Conservation (phyloP, 2,329 filamentous ascomycete genomes). For the Ophiostoma triangulosporum region DNA sequence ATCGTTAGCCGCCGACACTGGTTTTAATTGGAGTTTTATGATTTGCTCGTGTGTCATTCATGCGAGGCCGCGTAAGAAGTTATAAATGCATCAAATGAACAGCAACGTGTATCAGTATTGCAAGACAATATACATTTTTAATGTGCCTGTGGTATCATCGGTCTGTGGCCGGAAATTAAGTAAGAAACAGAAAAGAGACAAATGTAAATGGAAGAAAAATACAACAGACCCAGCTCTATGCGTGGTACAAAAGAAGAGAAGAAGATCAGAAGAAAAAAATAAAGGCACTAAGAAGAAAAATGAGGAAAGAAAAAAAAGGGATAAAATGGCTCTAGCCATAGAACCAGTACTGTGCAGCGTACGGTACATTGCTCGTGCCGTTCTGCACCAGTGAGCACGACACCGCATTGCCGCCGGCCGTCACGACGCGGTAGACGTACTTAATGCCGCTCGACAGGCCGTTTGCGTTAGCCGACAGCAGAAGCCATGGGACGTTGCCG, state of each 20-base stretch:
- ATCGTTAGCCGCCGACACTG: constrained; percentile 9
- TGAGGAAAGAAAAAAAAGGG: background rate
- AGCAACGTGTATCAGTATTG: background rate
- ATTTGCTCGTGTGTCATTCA: background rate
- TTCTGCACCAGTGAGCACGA: constrained; percentile 26
- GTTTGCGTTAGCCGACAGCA: constrained; percentile 24
- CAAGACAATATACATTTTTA: background rate
- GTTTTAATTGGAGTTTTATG: background rate
- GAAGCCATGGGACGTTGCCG: constrained; percentile 42
- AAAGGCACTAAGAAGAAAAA: background rate
- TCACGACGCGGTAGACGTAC: constrained; percentile 40
- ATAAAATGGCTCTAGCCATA: constrained; percentile 23
- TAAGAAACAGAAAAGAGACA: background rate
- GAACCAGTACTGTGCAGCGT: constrained; percentile 47
- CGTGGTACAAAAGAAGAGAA: background rate
- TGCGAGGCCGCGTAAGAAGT: background rate
- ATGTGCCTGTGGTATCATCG: background rate
- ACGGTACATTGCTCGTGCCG: constrained; percentile 37
- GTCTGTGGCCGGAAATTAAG: background rate
- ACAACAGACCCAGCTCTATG: background rate
- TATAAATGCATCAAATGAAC: no score
- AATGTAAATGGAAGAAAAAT: background rate
- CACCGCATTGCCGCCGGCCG: constrained; percentile 35
- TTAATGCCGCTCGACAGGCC: constrained; percentile 22
- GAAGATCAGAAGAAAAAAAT: background rate